Evolutionary conservation across 1,284 basidiomycete genomes (phyloP).

Genomic region (Ustilago trichophora): DNA sequence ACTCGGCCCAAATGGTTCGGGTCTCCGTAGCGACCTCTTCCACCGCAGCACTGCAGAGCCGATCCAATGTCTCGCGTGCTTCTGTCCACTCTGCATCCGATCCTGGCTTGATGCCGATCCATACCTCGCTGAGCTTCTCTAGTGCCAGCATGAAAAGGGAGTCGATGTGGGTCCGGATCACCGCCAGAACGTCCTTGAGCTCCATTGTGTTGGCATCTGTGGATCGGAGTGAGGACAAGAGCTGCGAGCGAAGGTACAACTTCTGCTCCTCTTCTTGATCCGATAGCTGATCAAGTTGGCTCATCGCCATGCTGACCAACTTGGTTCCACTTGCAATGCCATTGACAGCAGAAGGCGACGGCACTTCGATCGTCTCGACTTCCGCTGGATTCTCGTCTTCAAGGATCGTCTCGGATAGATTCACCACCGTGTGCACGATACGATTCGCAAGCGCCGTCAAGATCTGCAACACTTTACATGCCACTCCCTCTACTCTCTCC

Average conservation of each 20-base stretch:
- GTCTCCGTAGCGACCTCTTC: conserved; percentile 26
- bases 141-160: conserved; percentile 22
- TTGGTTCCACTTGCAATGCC: neutral
- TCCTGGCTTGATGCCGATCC: conserved; percentile 13
- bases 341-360: neutral
- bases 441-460: conserved; percentile 39
- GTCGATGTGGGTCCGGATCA: conserved; percentile 15
- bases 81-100: neutral
- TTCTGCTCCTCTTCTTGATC: conserved; percentile 14
- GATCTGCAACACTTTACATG: conserved; percentile 24
- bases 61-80: conserved; percentile 2
- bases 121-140: conserved; percentile 10
- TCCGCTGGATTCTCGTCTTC: conserved; percentile 21
- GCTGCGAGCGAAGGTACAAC: conserved; percentile 10
- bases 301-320: conserved; percentile 23
- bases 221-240: conserved; percentile 7
- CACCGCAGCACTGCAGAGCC: conserved; percentile 16
- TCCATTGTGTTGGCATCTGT: no score
- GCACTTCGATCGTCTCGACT: conserved; percentile 9
- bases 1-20: conserved; percentile 9
- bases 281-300: conserved; percentile 19
- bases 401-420: conserved; percentile 28
- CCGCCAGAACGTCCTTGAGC: neutral
- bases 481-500: conserved; percentile 8
- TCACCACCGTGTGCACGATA: conserved; percentile 19